phyloP scores from a whole-genome alignment of 371 early-diverging fungal species.

The Modicella reniformis region DNA sequence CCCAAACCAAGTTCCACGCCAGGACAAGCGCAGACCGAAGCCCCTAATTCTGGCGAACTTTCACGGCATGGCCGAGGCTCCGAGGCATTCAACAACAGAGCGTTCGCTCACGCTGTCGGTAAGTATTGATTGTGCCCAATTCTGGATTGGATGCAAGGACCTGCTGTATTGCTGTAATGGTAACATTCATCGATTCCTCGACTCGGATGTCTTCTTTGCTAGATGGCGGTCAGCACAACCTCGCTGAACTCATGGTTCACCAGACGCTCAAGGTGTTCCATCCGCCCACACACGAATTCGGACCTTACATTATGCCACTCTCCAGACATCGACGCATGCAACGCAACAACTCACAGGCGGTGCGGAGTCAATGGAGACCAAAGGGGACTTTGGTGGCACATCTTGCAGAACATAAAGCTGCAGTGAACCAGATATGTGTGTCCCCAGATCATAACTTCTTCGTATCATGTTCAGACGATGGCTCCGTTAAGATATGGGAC shows the following conservation, averaged over 20 bases:
- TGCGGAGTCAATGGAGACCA: constrained; percentile 45
- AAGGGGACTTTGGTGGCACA: constrained; percentile 80
- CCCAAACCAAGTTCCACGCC: constrained; percentile 38
- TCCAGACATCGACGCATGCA: constrained; percentile 38
- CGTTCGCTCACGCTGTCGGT: constrained; percentile 30
- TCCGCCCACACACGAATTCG: constrained; percentile 48
- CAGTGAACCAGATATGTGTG: constrained; percentile 78
- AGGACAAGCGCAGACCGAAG: constrained; percentile 39
- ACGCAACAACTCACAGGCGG: constrained; percentile 38
- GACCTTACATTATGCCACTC: constrained; percentile 28
- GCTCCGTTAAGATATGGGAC: constrained; percentile 91
- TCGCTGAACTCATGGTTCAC: constrained; percentile 32
- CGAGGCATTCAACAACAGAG: constrained; percentile 23
- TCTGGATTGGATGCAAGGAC: no score
- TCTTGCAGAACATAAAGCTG: constrained; percentile 84
- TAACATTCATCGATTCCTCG: not conserved
- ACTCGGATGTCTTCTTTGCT: constrained; percentile 6
- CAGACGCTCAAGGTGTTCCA: constrained; percentile 49
- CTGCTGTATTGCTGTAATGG: no score
- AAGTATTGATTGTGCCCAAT: not conserved
- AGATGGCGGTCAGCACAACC: constrained; percentile 51
- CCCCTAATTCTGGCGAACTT: constrained; percentile 10
- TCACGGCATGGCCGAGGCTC: constrained; percentile 13
- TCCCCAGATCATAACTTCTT: constrained; percentile 85
- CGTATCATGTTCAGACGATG: constrained; percentile 87